phyloP scores from a whole-genome alignment of 2,329 filamentous ascomycete genomes.

The Blastomyces emzantsi region DNA sequence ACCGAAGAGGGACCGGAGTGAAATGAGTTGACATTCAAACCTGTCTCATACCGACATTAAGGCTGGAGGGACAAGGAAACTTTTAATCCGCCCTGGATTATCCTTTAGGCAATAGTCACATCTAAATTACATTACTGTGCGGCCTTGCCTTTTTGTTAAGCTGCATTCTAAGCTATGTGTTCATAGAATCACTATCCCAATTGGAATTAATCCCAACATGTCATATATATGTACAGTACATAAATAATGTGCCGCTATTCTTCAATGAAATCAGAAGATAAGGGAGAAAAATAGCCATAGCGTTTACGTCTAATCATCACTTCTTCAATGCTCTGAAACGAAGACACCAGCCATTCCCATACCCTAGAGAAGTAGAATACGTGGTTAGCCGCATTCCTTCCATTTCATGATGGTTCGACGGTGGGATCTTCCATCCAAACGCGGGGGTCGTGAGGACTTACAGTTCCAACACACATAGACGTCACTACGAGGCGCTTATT shows the following conservation, averaged over 20 bases:
- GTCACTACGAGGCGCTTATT: conserved; percentile 75
- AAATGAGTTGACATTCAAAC: neutral
- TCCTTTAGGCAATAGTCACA: neutral
- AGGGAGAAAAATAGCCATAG: neutral
- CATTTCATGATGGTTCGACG: neutral
- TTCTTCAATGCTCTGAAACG: conserved; percentile 64
- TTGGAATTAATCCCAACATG: neutral
- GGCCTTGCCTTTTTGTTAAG: neutral
- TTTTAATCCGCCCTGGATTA: neutral
- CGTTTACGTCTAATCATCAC: neutral
- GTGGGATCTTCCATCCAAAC: neutral
- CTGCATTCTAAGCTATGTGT: neutral
- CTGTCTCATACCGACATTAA: neutral
- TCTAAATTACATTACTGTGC: neutral
- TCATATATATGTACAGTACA: neutral
- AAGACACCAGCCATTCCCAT: conserved; percentile 85
- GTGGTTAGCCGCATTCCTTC: neutral
- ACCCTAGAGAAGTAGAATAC: conserved; percentile 21
- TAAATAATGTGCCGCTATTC: neutral
- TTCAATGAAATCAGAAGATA: neutral
- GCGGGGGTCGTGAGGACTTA: conserved; percentile 47
- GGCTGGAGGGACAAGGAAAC: neutral
- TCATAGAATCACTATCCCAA: neutral
- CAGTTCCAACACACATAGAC: conserved; percentile 90
- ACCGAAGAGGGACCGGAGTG: neutral